These are phyloP conservation scores for Fusarium torreyae DNA, from an alignment of 2,329 filamentous ascomycete species.

Conservation along the genomic window DNA sequence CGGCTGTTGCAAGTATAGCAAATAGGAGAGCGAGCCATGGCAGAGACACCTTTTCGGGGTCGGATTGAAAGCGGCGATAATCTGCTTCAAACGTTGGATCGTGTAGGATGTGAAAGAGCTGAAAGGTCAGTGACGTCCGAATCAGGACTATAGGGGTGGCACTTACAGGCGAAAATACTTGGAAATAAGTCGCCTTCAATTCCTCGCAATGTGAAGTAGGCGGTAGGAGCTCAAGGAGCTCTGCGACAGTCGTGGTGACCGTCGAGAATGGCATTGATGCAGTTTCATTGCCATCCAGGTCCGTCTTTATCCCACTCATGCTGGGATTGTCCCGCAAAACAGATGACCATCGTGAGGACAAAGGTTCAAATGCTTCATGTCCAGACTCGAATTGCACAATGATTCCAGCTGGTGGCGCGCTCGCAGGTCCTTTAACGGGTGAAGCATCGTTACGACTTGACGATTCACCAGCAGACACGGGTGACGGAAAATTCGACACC, in stretches of 20 bases:
- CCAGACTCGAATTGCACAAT: slow-evolving; percentile 26
- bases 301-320: not conserved
- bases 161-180: slow-evolving; percentile 5
- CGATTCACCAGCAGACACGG: no score
- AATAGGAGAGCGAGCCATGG: slow-evolving; percentile 3
- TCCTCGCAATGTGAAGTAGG: slow-evolving; percentile 2
- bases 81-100: slow-evolving; percentile 4
- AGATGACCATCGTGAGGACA: slow-evolving; percentile 25
- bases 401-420: not conserved
- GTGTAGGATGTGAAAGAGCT: slow-evolving; percentile 9
- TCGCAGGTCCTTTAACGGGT: not conserved
- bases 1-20: slow-evolving; percentile 1
- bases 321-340: slow-evolving; percentile 4
- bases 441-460: not conserved
- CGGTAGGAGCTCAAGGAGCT: slow-evolving; percentile 4
- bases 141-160: no score
- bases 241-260: not conserved
- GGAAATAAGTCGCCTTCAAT: not conserved
- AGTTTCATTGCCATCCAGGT: not conserved
- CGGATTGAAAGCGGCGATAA: slow-evolving; percentile 1
- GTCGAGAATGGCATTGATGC: not conserved
- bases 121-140: not conserved
- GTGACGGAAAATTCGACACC: not conserved
- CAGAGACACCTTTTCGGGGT: not conserved
- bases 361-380: slow-evolving; percentile 26